A percentile compares a stretch with the other conserved stretches of the same genome.
These are phyloP conservation scores for Metschnikowia cubensis DNA, from an alignment of 805 yeast genomes.

Conservation along the genomic window DNA sequence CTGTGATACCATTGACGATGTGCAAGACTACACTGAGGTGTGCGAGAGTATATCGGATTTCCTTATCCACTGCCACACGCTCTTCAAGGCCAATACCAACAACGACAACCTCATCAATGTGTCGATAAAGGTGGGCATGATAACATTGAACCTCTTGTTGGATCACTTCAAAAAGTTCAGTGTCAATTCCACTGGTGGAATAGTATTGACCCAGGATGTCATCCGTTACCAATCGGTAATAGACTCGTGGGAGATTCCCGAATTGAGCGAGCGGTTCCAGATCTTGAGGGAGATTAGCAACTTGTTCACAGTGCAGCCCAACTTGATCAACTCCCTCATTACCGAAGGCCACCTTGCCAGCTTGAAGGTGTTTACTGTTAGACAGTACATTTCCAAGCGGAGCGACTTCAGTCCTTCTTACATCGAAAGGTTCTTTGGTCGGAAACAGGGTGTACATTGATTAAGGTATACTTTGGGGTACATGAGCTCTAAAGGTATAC, in stretches of 20 bases:
- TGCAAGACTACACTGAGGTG: constrained; percentile 59
- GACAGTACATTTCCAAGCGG: constrained; percentile 64
- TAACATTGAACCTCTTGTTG: constrained; percentile 54
- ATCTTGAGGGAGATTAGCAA: constrained; percentile 79
- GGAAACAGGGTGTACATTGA: constrained; percentile 17
- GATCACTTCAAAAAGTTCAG: constrained; percentile 71
- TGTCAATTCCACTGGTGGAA: constrained; percentile 79
- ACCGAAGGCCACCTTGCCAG: constrained; percentile 75
- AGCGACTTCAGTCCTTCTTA: constrained; percentile 62
- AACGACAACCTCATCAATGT: constrained; percentile 47
- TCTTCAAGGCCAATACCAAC: constrained; percentile 34
- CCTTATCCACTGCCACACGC: constrained; percentile 40
- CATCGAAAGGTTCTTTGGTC: constrained; percentile 42
- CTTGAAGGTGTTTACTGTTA: constrained; percentile 57
- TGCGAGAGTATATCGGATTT: constrained; percentile 61
- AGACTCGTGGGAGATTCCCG: constrained; percentile 62
- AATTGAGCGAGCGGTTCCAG: constrained; percentile 59
- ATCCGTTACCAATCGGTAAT: constrained; percentile 68
- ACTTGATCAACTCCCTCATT: constrained; percentile 69
- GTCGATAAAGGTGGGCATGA: constrained; percentile 53
- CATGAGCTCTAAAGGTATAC: too few species aligned
- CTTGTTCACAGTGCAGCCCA: constrained; percentile 79
- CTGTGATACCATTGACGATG: constrained; percentile 38
- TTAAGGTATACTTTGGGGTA: too few species aligned
- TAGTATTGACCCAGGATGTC: constrained; percentile 76